phyloP scores from a whole-genome alignment of 1,284 basidiomycete genomes.

The Stereum hirsutum region DNA sequence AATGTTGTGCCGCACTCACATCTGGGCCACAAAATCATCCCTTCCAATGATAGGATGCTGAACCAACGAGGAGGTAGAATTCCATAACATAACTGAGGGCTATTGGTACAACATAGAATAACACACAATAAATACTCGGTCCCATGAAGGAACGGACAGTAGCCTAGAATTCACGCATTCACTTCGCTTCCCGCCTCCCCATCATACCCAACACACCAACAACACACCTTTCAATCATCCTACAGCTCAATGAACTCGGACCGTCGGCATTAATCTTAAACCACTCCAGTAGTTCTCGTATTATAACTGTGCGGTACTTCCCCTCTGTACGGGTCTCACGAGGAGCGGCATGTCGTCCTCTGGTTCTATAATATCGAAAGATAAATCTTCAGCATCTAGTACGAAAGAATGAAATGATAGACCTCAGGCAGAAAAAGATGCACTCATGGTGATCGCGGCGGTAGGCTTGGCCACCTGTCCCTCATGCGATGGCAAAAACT shows the following conservation, averaged over 20 bases:
- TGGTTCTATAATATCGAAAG: conserved; percentile 10
- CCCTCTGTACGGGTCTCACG: conserved; percentile 8
- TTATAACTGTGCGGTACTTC: background rate
- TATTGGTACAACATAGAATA: background rate
- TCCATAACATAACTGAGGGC: too few relatives aligned
- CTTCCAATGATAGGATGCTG: too few relatives aligned
- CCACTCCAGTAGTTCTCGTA: background rate
- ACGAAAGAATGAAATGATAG: background rate
- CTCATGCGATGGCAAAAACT: conserved; percentile 29
- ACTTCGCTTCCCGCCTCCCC: background rate
- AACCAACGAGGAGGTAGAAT: too few relatives aligned
- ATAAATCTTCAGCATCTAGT: background rate
- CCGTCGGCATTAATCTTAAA: background rate
- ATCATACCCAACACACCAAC: background rate
- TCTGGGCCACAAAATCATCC: too few relatives aligned
- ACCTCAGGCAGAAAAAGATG: conserved; percentile 10
- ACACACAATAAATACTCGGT: background rate
- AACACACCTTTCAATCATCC: background rate
- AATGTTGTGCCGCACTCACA: too few relatives aligned
- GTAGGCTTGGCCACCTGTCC: conserved; percentile 29
- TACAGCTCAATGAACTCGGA: background rate
- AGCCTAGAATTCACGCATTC: background rate
- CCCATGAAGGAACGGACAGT: background rate
- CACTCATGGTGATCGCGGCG: conserved; percentile 35
- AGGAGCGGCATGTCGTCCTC: conserved; percentile 17